Evolutionary conservation across 768 basidiomycete genomes (phyloP).

Genomic region (Daedaleopsis nitida): DNA sequence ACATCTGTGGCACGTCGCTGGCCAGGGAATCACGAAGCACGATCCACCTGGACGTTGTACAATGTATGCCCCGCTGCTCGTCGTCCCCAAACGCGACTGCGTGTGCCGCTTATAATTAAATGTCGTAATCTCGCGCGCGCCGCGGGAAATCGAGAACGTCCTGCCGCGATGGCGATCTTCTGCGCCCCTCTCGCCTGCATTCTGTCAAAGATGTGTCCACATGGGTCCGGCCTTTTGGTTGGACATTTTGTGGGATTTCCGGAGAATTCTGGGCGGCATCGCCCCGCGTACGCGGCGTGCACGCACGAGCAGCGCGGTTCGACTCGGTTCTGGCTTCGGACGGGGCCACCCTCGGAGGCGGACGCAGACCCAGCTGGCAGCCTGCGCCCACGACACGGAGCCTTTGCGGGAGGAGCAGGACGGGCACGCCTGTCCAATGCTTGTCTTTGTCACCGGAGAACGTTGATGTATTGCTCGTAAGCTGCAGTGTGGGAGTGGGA

Average conservation of each 20-base stretch:
- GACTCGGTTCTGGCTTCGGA: neutral
- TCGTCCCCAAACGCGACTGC: slow-evolving; percentile 2
- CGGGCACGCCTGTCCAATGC: neutral
- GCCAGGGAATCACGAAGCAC: too few relatives aligned
- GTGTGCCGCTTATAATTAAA: slow-evolving; percentile 20
- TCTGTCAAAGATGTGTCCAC: neutral
- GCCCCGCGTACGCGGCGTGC: slow-evolving; percentile 4
- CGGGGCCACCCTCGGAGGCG: slow-evolving; percentile 3
- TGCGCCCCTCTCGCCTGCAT: neutral
- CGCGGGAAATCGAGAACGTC: slow-evolving; percentile 12
- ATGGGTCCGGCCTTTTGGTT: slow-evolving; percentile 13
- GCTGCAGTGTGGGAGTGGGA: slow-evolving; percentile 24
- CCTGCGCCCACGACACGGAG: slow-evolving; percentile 16
- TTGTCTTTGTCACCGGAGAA: slow-evolving; percentile 21
- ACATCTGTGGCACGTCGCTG: too few relatives aligned
- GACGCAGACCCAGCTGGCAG: slow-evolving; percentile 7
- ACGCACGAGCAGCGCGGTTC: slow-evolving; percentile 16
- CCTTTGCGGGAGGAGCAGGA: slow-evolving; percentile 7
- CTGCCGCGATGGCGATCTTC: slow-evolving; percentile 19
- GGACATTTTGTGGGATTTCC: slow-evolving; percentile 30
- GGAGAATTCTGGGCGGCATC: slow-evolving; percentile 19
- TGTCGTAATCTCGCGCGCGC: slow-evolving; percentile 17
- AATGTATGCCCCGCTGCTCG: neutral
- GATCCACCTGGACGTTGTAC: too few relatives aligned
- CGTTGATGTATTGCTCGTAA: slow-evolving; percentile 24